phyloP scores from a whole-genome alignment of 345 rosid genomes.

The Corymbia maculata region DNA sequence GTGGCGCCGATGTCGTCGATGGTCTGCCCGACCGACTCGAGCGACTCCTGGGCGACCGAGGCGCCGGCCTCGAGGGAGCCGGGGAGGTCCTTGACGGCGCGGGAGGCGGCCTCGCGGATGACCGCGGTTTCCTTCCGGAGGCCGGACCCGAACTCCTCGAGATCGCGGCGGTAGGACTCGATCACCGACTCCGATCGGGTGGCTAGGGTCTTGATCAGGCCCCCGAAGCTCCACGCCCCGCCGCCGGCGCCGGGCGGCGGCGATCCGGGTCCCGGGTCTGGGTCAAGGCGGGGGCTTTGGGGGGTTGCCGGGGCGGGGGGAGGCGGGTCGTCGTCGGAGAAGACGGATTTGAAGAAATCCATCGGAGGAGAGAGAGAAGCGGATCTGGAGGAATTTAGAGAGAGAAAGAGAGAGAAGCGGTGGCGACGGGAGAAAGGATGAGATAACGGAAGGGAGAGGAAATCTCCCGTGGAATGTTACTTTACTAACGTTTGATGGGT shows the following conservation, averaged over 20 bases:
- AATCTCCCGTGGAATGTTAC: background rate
- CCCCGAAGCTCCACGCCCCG: conserved; percentile 43
- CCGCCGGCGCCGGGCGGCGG: background rate
- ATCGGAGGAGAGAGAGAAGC: conserved; percentile 9
- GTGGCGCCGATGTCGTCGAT: conserved; percentile 76
- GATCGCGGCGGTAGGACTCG: conserved; percentile 55
- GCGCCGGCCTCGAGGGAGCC: conserved; percentile 64
- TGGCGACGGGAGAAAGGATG: background rate
- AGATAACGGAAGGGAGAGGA: background rate
- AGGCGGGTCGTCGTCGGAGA: conserved; percentile 35
- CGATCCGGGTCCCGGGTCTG: background rate
- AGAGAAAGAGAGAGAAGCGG: background rate
- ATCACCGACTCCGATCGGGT: conserved; percentile 60
- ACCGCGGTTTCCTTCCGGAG: conserved; percentile 55
- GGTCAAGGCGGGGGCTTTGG: background rate
- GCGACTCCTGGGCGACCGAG: conserved; percentile 18
- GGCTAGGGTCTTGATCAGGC: conserved; percentile 39
- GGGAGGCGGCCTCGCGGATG: conserved; percentile 62
- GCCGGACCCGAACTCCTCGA: conserved; percentile 73
- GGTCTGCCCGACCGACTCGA: conserved; percentile 59
- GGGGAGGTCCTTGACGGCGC: conserved; percentile 59
- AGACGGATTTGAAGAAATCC: conserved; percentile 71
- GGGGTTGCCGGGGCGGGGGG: conserved; percentile 5
- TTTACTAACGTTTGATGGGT: background rate
- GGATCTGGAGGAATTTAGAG: background rate